phyloP scores from a whole-genome alignment of 345 rosid genomes.

The Eucalyptus paniculata region DNA sequence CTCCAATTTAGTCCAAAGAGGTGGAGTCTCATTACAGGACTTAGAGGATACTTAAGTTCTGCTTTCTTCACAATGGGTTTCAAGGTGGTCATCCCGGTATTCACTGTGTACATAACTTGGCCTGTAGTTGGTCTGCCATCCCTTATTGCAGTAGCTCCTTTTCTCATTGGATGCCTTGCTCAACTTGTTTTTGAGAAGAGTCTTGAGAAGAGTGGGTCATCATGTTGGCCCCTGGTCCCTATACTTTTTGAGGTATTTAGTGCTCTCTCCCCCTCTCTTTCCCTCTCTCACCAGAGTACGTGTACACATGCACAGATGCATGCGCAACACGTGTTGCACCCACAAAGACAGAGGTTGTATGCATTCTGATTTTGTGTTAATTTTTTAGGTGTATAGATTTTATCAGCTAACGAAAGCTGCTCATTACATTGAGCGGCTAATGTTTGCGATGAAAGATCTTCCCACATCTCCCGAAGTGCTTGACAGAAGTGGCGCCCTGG shows the following conservation, averaged over 20 bases:
- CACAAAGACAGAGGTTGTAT: neutral
- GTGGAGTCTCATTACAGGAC: constrained; percentile 85
- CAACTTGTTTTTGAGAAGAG: constrained; percentile 49
- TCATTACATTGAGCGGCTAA: constrained; percentile 58
- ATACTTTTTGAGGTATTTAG: constrained; percentile 63
- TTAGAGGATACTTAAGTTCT: constrained; percentile 60
- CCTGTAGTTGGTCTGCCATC: constrained; percentile 57
- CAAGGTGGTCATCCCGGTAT: constrained; percentile 46
- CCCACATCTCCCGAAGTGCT: constrained; percentile 28
- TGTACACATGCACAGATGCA: neutral
- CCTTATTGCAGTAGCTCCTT: constrained; percentile 56
- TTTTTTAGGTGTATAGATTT: constrained; percentile 57
- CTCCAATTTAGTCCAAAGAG: constrained; percentile 72
- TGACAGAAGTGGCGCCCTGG: constrained; percentile 42
- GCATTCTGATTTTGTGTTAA: neutral
- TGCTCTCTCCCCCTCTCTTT: neutral
- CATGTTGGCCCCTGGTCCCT: constrained; percentile 84
- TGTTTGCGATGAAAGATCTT: constrained; percentile 52
- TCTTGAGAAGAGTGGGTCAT: constrained; percentile 44
- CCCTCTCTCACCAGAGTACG: neutral
- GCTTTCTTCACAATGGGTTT: constrained; percentile 51
- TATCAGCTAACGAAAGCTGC: constrained; percentile 79
- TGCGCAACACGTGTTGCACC: neutral
- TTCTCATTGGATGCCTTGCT: constrained; percentile 58
- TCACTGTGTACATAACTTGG: constrained; percentile 55